Conservation (phyloP, 345 rosid genomes). For the Durio zibethinus region DNA sequence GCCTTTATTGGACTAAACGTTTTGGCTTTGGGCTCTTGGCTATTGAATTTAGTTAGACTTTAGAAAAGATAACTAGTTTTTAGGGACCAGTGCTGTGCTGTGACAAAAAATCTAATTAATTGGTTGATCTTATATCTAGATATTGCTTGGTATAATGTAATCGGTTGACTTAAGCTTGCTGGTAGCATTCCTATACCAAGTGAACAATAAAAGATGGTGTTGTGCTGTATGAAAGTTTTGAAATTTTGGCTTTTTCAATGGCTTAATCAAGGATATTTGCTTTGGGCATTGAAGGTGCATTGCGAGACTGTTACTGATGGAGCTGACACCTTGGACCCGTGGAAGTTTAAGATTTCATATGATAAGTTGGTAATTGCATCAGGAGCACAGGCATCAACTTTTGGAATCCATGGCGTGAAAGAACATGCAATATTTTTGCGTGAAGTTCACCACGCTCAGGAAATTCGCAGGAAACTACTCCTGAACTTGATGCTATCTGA, state of each 20-base stretch:
- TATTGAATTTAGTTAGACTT: background rate
- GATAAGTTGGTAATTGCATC: conserved; percentile 83
- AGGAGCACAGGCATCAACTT: conserved; percentile 84
- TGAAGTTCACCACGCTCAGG: conserved; percentile 94
- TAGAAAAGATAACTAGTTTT: background rate
- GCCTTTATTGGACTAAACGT: background rate
- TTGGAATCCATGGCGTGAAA: conserved; percentile 73
- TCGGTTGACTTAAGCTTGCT: background rate
- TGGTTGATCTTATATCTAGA: background rate
- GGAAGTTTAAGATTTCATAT: conserved; percentile 75
- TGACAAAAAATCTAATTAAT: background rate
- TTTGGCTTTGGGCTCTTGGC: background rate
- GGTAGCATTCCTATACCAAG: background rate
- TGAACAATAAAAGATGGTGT: background rate
- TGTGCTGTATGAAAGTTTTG: background rate
- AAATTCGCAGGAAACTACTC: conserved; percentile 83
- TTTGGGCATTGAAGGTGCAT: conserved; percentile 47
- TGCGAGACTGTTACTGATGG: conserved; percentile 84
- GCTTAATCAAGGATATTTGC: conserved; percentile 10
- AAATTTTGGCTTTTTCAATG: background rate
- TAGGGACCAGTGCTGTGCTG: background rate
- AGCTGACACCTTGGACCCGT: conserved; percentile 42
- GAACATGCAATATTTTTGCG: conserved; percentile 81
- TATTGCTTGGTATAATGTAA: background rate
- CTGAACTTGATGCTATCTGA: conserved; percentile 94